Conservation (phyloP, 2,329 filamentous ascomycete species). For the Bisporella sp. region DNA sequence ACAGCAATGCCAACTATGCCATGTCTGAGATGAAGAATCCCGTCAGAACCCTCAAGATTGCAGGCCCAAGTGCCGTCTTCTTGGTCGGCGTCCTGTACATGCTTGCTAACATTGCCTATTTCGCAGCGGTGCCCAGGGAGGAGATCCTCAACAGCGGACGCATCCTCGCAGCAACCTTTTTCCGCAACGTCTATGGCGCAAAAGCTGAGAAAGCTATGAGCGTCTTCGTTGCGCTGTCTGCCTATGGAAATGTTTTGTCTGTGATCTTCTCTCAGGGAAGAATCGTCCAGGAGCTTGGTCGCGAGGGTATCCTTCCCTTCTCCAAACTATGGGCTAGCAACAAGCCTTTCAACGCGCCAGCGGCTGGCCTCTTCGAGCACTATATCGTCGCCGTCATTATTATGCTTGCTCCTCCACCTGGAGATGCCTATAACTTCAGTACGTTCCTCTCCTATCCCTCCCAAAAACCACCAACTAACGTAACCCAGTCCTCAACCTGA, state of each 20-base stretch:
- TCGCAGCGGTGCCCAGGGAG: slow-evolving; percentile 47
- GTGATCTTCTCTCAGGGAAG: slow-evolving; percentile 64
- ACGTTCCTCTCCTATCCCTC: slow-evolving; percentile 20
- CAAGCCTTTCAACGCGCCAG: slow-evolving; percentile 54
- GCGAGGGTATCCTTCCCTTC: slow-evolving; percentile 59
- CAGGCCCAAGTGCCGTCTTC: slow-evolving; percentile 53
- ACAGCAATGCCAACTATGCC: slow-evolving; percentile 62
- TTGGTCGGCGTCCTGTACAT: slow-evolving; percentile 57
- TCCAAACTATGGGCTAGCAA: slow-evolving; percentile 57
- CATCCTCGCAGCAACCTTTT: slow-evolving; percentile 47
- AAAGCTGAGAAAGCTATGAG: slow-evolving; percentile 51
- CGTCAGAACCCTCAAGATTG: slow-evolving; percentile 55
- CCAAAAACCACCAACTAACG: background rate
- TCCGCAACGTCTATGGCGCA: slow-evolving; percentile 48
- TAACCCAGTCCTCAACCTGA: slow-evolving; percentile 36
- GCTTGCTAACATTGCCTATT: slow-evolving; percentile 61
- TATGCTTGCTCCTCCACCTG: slow-evolving; percentile 60
- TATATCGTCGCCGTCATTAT: slow-evolving; percentile 58
- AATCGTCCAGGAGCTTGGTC: slow-evolving; percentile 58
- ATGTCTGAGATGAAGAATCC: slow-evolving; percentile 60
- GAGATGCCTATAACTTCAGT: slow-evolving; percentile 61
- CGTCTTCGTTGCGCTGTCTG: slow-evolving; percentile 61
- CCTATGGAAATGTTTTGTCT: slow-evolving; percentile 59
- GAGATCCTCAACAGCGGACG: slow-evolving; percentile 45
- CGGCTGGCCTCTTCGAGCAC: slow-evolving; percentile 55